A percentile compares a stretch with the other conserved stretches of the same genome.
Conservation (phyloP, 202 grass and related monocot species). For the Schoenoplectus tabernaemontani region DNA sequence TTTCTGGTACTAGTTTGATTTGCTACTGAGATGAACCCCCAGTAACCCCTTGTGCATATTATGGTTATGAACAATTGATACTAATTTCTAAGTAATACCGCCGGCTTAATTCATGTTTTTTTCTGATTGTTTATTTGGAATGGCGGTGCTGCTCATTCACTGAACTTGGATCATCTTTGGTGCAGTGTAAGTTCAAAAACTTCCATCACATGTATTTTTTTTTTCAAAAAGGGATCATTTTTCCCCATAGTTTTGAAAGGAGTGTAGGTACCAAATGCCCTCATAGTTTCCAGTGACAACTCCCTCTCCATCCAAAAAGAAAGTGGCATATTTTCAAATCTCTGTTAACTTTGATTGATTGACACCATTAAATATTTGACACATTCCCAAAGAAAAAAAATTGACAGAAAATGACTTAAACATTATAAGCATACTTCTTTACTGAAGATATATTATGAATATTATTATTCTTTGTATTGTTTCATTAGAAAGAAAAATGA, state of each 20-base stretch:
- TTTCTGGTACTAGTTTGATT: not conserved
- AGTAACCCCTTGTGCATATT: not conserved
- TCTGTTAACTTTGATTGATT: not conserved
- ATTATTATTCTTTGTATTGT: not conserved
- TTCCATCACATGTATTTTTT: not conserved
- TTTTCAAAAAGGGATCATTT: not conserved
- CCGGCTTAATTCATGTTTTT: not conserved
- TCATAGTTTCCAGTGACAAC: not conserved
- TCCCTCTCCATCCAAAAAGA: not conserved
- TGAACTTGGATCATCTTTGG: slow-evolving; percentile 15
- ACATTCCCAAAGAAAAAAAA: not conserved
- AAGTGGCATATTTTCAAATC: not conserved
- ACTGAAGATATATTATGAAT: not conserved
- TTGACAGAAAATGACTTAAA: not conserved
- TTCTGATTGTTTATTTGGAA: not conserved
- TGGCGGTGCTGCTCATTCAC: not conserved
- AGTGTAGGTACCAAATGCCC: not conserved
- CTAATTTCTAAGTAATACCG: not conserved
- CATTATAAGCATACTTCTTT: not conserved
- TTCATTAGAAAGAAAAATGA: slow-evolving; percentile 1
- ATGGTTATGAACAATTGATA: not conserved
- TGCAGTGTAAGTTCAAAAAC: slow-evolving; percentile 25
- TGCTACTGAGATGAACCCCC: not conserved
- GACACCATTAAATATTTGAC: not conserved
- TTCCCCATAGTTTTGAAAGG: not conserved